phyloP scores from a whole-genome alignment of 345 rosid species.

The Aurinia saxatilis region DNA sequence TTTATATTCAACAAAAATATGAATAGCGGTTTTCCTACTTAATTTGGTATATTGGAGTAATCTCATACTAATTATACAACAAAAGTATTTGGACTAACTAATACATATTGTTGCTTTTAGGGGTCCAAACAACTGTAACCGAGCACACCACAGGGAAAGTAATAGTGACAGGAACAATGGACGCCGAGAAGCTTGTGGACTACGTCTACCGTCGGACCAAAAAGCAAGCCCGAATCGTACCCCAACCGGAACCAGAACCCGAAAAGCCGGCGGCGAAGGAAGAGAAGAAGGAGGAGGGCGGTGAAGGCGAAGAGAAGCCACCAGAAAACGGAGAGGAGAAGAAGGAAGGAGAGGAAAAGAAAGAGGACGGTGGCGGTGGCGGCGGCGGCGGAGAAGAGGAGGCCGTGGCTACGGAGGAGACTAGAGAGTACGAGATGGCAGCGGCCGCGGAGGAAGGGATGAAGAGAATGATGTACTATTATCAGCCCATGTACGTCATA shows the following conservation, averaged over 20 bases:
- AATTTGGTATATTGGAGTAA: too few species aligned
- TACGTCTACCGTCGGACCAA: slow-evolving; percentile 75
- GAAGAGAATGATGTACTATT: slow-evolving; percentile 54
- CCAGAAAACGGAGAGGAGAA: slow-evolving; percentile 32
- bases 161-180: slow-evolving; percentile 88
- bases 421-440: slow-evolving; percentile 18
- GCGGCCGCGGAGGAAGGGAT: slow-evolving; percentile 36
- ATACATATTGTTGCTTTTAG: slow-evolving; percentile 30
- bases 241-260: slow-evolving; percentile 60
- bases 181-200: slow-evolving; percentile 66
- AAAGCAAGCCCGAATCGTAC: slow-evolving; percentile 75
- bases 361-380: slow-evolving; percentile 7
- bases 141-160: slow-evolving; percentile 68
- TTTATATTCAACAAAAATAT: too few species aligned
- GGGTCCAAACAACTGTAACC: slow-evolving; percentile 69
- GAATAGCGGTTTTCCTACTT: too few species aligned
- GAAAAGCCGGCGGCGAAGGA: slow-evolving; percentile 33
- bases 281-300: slow-evolving; percentile 40
- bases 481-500: slow-evolving; percentile 59
- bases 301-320: slow-evolving; percentile 32
- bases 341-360: slow-evolving; percentile 11
- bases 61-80: too few species aligned
- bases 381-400: slow-evolving; percentile 12
- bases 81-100: neutral
- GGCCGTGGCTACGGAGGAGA: slow-evolving; percentile 31